A percentile compares a stretch with the other conserved stretches of the same genome.
Conservation (phyloP, 2,329 filamentous ascomycete genomes). For the Talaromyces sp. region DNA sequence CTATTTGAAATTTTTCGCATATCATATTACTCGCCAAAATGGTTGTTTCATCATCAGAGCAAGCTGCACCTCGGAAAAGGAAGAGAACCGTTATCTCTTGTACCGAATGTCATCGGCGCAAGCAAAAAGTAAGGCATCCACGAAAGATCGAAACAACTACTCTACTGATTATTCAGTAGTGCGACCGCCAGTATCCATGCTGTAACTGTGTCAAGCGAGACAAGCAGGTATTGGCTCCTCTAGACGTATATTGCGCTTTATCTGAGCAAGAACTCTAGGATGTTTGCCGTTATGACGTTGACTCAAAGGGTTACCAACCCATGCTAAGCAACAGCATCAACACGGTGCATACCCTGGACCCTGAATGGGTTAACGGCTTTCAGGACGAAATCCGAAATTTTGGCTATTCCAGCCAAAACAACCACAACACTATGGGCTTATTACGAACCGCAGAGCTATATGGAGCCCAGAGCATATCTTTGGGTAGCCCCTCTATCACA, state of each 20-base stretch:
- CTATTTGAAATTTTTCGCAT: no score
- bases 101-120: constrained; percentile 15
- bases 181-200: constrained; percentile 15
- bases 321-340: not conserved
- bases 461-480: not conserved
- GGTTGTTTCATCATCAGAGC: not conserved
- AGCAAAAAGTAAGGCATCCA: constrained; percentile 13
- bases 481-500: not conserved
- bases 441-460: constrained; percentile 9
- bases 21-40: no score
- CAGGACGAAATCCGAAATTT: constrained; percentile 9
- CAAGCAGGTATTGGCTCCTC: constrained; percentile 10
- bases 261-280: constrained; percentile 6
- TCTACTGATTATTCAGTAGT: constrained; percentile 7
- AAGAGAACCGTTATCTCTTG: constrained; percentile 12
- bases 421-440: constrained; percentile 12
- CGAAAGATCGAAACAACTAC: not conserved
- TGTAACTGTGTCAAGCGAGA: constrained; percentile 16
- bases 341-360: not conserved
- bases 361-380: not conserved
- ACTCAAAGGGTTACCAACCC: constrained; percentile 1
- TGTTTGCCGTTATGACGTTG: constrained; percentile 14
- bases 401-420: constrained; percentile 13
- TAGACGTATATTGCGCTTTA: not conserved
- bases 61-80: constrained; percentile 7